Evolutionary conservation across 2,329 filamentous ascomycete species (phyloP), one percentile per base, ranked within the genome.

Genomic region (Fusarium sp.): DNA sequence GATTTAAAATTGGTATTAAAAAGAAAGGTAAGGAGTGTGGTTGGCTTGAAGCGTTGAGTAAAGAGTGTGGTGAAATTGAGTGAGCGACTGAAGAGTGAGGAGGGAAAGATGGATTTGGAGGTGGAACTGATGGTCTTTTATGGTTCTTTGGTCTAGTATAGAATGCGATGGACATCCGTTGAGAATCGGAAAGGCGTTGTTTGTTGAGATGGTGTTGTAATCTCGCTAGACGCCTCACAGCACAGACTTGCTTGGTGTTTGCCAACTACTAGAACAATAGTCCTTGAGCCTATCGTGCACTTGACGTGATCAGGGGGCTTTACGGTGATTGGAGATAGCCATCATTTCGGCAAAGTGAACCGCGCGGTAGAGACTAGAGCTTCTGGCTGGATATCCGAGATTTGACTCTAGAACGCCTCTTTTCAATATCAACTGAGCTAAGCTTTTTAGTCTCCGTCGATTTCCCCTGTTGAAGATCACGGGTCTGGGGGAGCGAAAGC

Each of bases 31-130:
- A 60, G 20, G 53, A 57, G 30, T 25, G 61, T 30, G 27, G 18
- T 24, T 53, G 25, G 24, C 61, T 61, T 22, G 34, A 66, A 65
- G 54, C 24, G 7, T 20, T 13, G 54, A 37, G 55, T 44, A 65
- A 65, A 29, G 61, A 65, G 32, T 37, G 62, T 42, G 61, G 32
- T 46, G 29, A 47, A 54, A 41, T 48, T 48, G 63, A 66, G 47
- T 66, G 63, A 60, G 42, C 61, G 63, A 66, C 61, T 66, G 61
- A 61, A 27, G 47, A 66, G 55, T 41, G 45, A 45, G 44, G 12
- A 37, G 25, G 18, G 1, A 2, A 2, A n/a, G 6, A 3, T 40
- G 27, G 3, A 2, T 40, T 32, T 4, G 3, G 20, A 6, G 24
- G 46, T 22, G 54, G 55, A 51, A 25, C 12, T 24, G 9, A 13